A percentile compares a stretch with the other conserved stretches of the same genome.
phyloP scores from a whole-genome alignment of 225 moss, liverwort and hornwort genomes.

The Pseudisothecium myosuroides region DNA sequence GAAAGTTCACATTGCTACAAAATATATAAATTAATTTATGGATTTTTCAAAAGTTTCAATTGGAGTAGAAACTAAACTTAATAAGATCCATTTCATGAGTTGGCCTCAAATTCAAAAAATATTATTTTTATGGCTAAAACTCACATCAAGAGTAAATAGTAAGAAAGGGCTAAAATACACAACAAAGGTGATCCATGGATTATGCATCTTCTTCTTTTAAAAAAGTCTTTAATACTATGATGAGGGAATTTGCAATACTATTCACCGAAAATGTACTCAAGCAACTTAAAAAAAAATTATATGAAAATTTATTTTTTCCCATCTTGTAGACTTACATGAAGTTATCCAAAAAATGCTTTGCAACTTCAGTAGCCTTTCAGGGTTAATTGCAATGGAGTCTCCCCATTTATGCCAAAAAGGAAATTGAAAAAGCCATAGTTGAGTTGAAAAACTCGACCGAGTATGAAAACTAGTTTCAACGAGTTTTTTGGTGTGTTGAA shows the following conservation, averaged over 20 bases:
- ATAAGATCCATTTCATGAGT: too few relatives aligned
- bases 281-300: fast-evolving
- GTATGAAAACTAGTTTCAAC: not conserved
- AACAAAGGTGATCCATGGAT: fast-evolving
- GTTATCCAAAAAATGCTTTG: fast-evolving
- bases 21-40: too few relatives aligned
- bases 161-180: fast-evolving
- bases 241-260: not conserved
- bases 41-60: too few relatives aligned
- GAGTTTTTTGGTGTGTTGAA: too few relatives aligned
- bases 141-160: not conserved
- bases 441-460: fast-evolving
- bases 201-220: not conserved
- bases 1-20: too few relatives aligned
- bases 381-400: not conserved
- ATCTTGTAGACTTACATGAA: not conserved
- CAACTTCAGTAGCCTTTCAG: fast-evolving
- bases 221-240: not conserved
- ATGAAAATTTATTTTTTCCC: not conserved
- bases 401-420: not conserved
- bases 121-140: too few relatives aligned
- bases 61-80: too few relatives aligned
- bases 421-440: too few relatives aligned
- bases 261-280: not conserved
- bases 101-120: too few relatives aligned